phyloP scores from a whole-genome alignment of 768 basidiomycete genomes.

The Tubosaeta sp. region DNA sequence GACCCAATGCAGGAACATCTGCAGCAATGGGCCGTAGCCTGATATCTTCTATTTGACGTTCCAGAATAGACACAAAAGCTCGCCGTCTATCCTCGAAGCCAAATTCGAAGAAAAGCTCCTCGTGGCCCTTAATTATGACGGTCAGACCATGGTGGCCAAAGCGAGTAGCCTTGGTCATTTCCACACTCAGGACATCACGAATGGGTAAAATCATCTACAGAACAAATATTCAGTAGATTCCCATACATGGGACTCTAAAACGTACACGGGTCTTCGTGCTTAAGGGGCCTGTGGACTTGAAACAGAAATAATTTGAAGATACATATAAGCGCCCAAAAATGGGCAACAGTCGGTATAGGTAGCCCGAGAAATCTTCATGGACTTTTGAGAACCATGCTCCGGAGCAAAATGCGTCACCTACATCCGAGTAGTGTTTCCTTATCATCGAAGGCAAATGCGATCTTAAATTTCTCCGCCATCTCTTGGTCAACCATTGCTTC shows the following conservation, averaged over 20 bases:
- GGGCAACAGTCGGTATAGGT: conserved; percentile 85
- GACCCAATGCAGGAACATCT: conserved; percentile 41
- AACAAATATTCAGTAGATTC: conserved; percentile 1
- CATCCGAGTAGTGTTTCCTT: conserved; percentile 85
- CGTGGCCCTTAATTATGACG: conserved; percentile 90
- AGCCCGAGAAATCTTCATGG: conserved; percentile 81
- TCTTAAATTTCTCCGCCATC: conserved; percentile 69
- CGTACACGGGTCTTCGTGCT: conserved; percentile 78
- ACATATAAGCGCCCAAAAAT: conserved; percentile 85
- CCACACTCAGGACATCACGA: conserved; percentile 77
- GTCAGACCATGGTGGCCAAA: conserved; percentile 89
- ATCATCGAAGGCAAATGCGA: conserved; percentile 82
- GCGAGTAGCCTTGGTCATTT: conserved; percentile 81
- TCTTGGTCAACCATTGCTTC: conserved; percentile 59
- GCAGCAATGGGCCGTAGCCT: conserved; percentile 45
- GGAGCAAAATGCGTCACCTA: conserved; percentile 40
- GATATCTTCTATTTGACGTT: conserved; percentile 75
- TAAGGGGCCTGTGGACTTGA: conserved; percentile 82
- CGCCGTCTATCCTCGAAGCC: conserved; percentile 73
- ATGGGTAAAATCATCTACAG: conserved; percentile 91
- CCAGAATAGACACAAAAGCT: conserved; percentile 69
- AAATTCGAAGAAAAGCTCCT: conserved; percentile 98
- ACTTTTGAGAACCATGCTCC: conserved; percentile 5
- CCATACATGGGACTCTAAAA: conserved; percentile 3
- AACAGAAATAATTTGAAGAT: conserved; percentile 91